Percentiles rank a stretch among this genome's conserved stretches.
phyloP scores from a whole-genome alignment of 208 protist species.

The Acanthamoeba healyi region DNA sequence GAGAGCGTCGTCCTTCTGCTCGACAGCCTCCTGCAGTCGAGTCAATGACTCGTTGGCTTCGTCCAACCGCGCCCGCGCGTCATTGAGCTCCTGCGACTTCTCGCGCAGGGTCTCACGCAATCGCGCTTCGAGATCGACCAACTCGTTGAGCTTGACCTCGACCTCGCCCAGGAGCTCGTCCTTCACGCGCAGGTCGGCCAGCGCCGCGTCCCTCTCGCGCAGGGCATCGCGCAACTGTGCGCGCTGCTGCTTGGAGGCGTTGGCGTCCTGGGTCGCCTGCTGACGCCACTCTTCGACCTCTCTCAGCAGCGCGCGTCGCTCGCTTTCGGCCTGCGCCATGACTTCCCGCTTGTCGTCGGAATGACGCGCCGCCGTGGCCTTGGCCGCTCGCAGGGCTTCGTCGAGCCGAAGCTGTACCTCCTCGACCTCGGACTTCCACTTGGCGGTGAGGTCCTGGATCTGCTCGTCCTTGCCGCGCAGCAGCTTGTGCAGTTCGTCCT shows the following conservation, averaged over 20 bases:
- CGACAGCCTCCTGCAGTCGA: too few species aligned
- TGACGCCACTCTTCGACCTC: neutral
- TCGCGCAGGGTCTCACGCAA: neutral
- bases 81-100: neutral
- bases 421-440: neutral
- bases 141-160: neutral
- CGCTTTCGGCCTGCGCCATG: neutral
- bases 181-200: neutral
- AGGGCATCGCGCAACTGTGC: neutral
- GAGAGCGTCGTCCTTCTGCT: neutral
- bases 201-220: neutral
- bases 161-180: neutral
- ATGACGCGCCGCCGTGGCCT: neutral
- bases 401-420: neutral
- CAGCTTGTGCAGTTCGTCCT: neutral
- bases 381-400: neutral
- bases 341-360: neutral
- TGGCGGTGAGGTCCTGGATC: neutral
- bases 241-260: neutral
- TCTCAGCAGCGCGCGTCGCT: neutral
- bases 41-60: too few species aligned
- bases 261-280: neutral
- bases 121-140: neutral
- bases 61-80: neutral
- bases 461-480: constrained; percentile 27